Base-by-base conservation (phyloP, 129 eudicot species). In the Pittosporum tobira region DNA sequence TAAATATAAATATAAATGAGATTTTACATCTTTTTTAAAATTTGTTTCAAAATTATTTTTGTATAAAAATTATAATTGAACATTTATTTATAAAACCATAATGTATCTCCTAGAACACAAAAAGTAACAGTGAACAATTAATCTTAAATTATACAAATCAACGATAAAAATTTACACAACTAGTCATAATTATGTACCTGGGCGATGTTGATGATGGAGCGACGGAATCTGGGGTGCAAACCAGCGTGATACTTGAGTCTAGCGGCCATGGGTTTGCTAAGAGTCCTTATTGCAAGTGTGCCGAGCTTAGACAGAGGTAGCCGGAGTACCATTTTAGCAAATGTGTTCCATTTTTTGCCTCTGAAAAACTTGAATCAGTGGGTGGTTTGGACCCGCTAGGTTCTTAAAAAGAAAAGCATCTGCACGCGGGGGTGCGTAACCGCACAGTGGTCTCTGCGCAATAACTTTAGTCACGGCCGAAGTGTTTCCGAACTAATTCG, bases 241-340 rank as follows among this genome's bases (percentile, higher is more conserved):
- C 85, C 94, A 51, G 95, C 95, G 47, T 78, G 54, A 52, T 59
- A 47, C 71, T 83, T 91, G 42, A 91, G 84, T 67, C 94, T 77
- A 63, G 34, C 64, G 7, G 98, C 95, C 15, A 86, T 76, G 72
- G 98, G 95, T 64, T 86, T 91, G 75, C 95, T 86, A n/a, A 86
- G 66, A 54, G 95, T 85, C 67, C 74, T 83, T 36, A 86, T 29
- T 34, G 77, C 87, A 37, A 91, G 90, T 22, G 94, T 86, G 51
- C 94, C 90, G 19, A 91, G 87, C 78, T 91, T 91, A 62, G 86
- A 57, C 0, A 83, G 59, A 36, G 98, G n/a, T n/a, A n/a, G n/a
- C n/a, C n/a, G 98, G 47, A 86, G 79, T 57, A 81, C 74, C 85
- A 85, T 80, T 38, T n/a, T n/a, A n/a, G n/a, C 11, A 16, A 29